A percentile compares a stretch with the other conserved stretches of the same genome.
These are phyloP conservation scores for Aspergillus oerlinghausenensis DNA, from an alignment of 2,329 filamentous ascomycete genomes.

Conservation along the genomic window DNA sequence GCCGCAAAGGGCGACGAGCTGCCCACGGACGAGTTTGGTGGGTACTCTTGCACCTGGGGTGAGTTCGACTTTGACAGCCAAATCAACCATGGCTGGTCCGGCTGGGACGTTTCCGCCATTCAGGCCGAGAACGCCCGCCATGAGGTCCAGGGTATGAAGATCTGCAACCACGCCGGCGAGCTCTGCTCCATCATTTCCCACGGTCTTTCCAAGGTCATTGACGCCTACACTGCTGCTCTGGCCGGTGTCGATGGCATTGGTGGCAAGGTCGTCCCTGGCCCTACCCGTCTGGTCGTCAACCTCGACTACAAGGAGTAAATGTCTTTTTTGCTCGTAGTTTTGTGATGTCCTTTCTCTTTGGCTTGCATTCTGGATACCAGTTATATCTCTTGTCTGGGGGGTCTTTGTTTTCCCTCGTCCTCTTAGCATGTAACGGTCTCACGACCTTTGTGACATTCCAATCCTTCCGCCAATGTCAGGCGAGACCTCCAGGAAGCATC, in stretches of 20 bases:
- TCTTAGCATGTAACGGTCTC: not conserved
- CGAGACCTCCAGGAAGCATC: conserved; percentile 1
- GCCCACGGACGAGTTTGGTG: conserved; percentile 25
- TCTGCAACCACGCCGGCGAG: conserved; percentile 25
- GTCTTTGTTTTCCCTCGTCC: not conserved
- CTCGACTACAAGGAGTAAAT: conserved; percentile 26
- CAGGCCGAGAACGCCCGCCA: conserved; percentile 24
- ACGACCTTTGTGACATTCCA: not conserved
- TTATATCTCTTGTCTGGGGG: not conserved
- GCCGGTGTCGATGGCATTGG: conserved; percentile 27
- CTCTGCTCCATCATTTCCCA: conserved; percentile 30
- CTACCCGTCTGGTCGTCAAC: conserved; percentile 29
- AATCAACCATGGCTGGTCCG: conserved; percentile 29
- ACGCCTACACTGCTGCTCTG: conserved; percentile 31
- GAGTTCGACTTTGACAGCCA: conserved; percentile 36
- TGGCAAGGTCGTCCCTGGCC: conserved; percentile 20
- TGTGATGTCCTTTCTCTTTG: conserved; percentile 5
- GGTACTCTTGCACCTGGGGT: conserved; percentile 38
- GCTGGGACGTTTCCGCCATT: conserved; percentile 41
- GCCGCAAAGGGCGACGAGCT: conserved; percentile 24
- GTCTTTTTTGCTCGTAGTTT: conserved; percentile 5
- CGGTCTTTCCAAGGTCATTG: conserved; percentile 17
- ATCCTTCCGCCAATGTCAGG: not conserved
- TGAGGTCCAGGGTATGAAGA: conserved; percentile 34
- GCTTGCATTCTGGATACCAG: conserved; percentile 2